Evolutionary conservation across 345 rosid species (phyloP).

Genomic region (Gynandropsis gynandra): DNA sequence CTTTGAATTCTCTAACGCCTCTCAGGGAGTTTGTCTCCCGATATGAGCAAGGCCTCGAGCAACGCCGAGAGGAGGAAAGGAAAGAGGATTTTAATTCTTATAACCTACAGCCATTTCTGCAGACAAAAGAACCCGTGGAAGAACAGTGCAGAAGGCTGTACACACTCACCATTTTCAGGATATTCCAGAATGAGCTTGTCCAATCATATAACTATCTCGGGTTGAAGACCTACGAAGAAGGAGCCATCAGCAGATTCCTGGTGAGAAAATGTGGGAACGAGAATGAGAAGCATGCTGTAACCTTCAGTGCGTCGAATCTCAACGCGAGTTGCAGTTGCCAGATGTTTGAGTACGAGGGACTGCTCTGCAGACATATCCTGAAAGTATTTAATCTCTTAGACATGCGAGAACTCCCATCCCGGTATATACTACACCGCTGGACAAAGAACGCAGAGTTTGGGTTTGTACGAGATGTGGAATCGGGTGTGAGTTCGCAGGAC

Average conservation of each 20-base stretch:
- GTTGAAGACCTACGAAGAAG: slow-evolving; percentile 66
- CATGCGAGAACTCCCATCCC: slow-evolving; percentile 64
- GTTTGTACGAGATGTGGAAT: slow-evolving; percentile 43
- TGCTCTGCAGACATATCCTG: slow-evolving; percentile 70
- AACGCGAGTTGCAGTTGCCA: slow-evolving; percentile 75
- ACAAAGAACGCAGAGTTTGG: slow-evolving; percentile 74
- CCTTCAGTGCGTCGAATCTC: slow-evolving; percentile 53
- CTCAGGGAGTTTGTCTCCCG: slow-evolving; percentile 49
- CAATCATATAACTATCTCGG: slow-evolving; percentile 60
- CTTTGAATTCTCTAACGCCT: slow-evolving; percentile 49
- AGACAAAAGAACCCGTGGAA: slow-evolving; percentile 75
- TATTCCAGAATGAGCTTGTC: slow-evolving; percentile 71
- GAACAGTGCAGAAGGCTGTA: slow-evolving; percentile 79
- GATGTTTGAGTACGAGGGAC: slow-evolving; percentile 88
- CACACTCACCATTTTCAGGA: slow-evolving; percentile 59
- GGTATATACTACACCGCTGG: slow-evolving; percentile 75
- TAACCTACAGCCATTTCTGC: slow-evolving; percentile 56
- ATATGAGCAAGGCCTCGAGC: slow-evolving; percentile 63
- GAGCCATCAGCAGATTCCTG: slow-evolving; percentile 54
- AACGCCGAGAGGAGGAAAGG: slow-evolving; percentile 63
- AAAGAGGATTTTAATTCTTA: slow-evolving; percentile 75
- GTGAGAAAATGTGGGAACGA: slow-evolving; percentile 68
- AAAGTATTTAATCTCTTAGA: slow-evolving; percentile 67
- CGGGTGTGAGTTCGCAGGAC: slow-evolving; percentile 54
- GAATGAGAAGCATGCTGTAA: slow-evolving; percentile 56